Evolutionary conservation across 2,329 filamentous ascomycete genomes (phyloP).

Genomic region (Moelleriella libera): DNA sequence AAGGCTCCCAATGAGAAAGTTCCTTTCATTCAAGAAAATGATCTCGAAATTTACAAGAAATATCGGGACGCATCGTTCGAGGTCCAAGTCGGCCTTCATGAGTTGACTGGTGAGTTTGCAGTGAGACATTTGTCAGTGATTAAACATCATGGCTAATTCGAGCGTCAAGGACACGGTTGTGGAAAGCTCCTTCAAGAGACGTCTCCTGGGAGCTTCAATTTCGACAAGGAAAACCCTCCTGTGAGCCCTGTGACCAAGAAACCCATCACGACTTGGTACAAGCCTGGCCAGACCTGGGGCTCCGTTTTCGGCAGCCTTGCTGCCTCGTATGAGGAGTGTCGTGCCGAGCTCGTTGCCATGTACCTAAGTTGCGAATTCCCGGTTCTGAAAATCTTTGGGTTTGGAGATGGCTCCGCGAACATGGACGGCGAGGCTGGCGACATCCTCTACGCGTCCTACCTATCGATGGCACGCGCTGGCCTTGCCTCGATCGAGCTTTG

Average conservation of each 20-base stretch:
- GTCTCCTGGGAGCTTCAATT: constrained; percentile 69
- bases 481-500: constrained; percentile 82
- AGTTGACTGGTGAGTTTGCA: constrained; percentile 42
- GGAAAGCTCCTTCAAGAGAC: constrained; percentile 91
- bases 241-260: constrained; percentile 66
- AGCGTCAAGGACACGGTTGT: constrained; percentile 58
- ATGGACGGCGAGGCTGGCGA: constrained; percentile 69
- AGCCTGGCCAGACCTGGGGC: constrained; percentile 89
- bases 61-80: constrained; percentile 84
- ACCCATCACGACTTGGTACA: constrained; percentile 74
- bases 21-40: constrained; percentile 71
- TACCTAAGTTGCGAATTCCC: constrained; percentile 76
- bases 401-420: constrained; percentile 61
- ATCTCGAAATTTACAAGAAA: constrained; percentile 65
- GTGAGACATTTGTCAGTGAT: too few species aligned
- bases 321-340: constrained; percentile 85
- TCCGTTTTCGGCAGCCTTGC: constrained; percentile 81
- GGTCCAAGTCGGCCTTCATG: constrained; percentile 89
- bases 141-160: too few species aligned
- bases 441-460: constrained; percentile 75
- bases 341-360: constrained; percentile 91
- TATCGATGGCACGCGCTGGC: constrained; percentile 90
- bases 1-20: constrained; percentile 87
- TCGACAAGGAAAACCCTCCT: constrained; percentile 70
- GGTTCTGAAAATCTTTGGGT: constrained; percentile 83